Conservation (phyloP, 176 grass and related monocot species). For the Juncus inflexus region DNA sequence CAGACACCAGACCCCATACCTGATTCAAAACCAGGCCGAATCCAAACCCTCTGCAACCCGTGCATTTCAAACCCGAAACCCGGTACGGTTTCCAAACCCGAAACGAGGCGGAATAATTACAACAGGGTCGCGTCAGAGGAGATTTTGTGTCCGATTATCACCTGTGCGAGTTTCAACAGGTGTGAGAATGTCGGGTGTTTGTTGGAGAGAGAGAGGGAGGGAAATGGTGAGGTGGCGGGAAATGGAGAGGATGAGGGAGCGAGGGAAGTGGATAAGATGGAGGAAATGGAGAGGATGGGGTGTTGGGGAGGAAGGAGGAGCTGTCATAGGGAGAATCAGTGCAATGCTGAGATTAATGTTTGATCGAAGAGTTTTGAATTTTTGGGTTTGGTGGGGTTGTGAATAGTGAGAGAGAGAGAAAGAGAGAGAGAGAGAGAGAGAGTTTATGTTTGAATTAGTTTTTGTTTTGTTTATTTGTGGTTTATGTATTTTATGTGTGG, state of each 20-base stretch:
- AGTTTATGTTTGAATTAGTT: background rate
- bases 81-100: constrained; percentile 45
- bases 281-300: constrained; percentile 50
- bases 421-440: constrained; percentile 3
- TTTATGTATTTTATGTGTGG: too few species aligned
- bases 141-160: constrained; percentile 73
- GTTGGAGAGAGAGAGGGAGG: too few species aligned
- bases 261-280: constrained; percentile 51
- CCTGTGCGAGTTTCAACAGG: constrained; percentile 50
- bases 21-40: constrained; percentile 61
- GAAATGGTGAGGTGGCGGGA: background rate
- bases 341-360: constrained; percentile 79
- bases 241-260: constrained; percentile 39
- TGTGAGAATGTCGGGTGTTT: constrained; percentile 59
- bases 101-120: constrained; percentile 68
- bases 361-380: constrained; percentile 22
- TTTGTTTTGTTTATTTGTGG: background rate
- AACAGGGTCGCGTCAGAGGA: constrained; percentile 77
- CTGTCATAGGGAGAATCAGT: constrained; percentile 93
- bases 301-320: constrained; percentile 85
- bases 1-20: constrained; percentile 42
- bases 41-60: constrained; percentile 65
- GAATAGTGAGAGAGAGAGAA: constrained; percentile 27
- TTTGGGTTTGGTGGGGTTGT: constrained; percentile 24
- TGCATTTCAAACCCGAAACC: constrained; percentile 69